These are phyloP conservation scores for Suillus brevipes DNA, from an alignment of 768 basidiomycete genomes.

Conservation along the genomic window DNA sequence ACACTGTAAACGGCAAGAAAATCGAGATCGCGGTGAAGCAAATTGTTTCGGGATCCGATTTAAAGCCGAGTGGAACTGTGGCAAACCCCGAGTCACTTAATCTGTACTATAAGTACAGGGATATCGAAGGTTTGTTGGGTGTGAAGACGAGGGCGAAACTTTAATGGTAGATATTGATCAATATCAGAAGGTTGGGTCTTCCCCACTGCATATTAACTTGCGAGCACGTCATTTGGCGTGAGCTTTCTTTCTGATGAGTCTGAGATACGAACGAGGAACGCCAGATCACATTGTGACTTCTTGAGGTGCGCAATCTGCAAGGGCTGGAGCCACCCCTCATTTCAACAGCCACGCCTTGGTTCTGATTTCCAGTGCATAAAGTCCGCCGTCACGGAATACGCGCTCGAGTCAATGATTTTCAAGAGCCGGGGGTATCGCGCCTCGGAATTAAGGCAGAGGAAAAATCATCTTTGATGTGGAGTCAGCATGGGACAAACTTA, in stretches of 20 bases:
- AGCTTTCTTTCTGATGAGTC: neutral
- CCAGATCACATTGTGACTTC: neutral
- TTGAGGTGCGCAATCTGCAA: neutral
- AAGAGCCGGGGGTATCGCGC: neutral
- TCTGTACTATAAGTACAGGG: slow-evolving; percentile 61
- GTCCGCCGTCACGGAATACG: neutral
- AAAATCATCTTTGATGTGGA: neutral
- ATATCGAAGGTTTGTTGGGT: slow-evolving; percentile 41
- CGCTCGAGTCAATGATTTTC: neutral
- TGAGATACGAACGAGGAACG: neutral
- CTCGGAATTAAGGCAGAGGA: neutral
- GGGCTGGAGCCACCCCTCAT: neutral
- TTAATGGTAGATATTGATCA: slow-evolving; percentile 10
- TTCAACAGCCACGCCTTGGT: neutral
- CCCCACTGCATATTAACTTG: neutral
- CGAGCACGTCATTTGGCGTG: neutral
- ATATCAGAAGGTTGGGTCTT: neutral
- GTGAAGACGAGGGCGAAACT: slow-evolving; percentile 17
- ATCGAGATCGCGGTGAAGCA: slow-evolving; percentile 81
- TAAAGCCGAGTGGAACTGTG: slow-evolving; percentile 73
- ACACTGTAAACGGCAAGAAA: slow-evolving; percentile 77
- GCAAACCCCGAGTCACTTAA: slow-evolving; percentile 69
- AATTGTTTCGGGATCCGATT: slow-evolving; percentile 64
- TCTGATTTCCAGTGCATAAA: neutral
- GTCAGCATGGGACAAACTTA: neutral